Conservation (phyloP, 2,329 filamentous ascomycete genomes). For the Ilyonectria mors-panacis region DNA sequence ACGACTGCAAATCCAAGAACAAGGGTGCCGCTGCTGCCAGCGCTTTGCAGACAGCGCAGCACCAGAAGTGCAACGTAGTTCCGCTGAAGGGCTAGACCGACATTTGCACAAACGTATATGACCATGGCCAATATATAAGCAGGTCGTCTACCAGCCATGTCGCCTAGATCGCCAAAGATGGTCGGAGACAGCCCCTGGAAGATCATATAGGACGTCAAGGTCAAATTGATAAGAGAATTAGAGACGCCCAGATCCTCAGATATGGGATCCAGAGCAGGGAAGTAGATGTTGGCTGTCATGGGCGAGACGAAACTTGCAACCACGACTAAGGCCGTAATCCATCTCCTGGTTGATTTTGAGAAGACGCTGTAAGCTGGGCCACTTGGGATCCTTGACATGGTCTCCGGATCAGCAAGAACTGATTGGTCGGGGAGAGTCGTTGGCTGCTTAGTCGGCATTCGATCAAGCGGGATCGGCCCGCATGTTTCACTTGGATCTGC, state of each 20-base stretch:
- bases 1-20: slow-evolving; percentile 80
- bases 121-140: slow-evolving; percentile 71
- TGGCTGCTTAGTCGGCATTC: slow-evolving; percentile 14
- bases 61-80: slow-evolving; percentile 72
- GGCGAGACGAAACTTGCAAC: slow-evolving; percentile 69
- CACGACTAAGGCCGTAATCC: slow-evolving; percentile 68
- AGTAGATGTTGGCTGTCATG: slow-evolving; percentile 72
- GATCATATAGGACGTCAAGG: slow-evolving; percentile 74
- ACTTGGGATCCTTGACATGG: slow-evolving; percentile 38
- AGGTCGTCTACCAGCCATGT: slow-evolving; percentile 72
- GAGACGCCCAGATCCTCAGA: slow-evolving; percentile 58
- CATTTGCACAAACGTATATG: slow-evolving; percentile 72
- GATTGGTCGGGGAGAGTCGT: slow-evolving; percentile 18
- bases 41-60: slow-evolving; percentile 74
- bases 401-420: slow-evolving; percentile 39
- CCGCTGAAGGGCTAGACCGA: slow-evolving; percentile 71
- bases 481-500: slow-evolving; percentile 18
- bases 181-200: slow-evolving; percentile 74
- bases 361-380: slow-evolving; percentile 50
- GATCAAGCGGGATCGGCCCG: slow-evolving; percentile 19
- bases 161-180: slow-evolving; percentile 73
- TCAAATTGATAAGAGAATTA: slow-evolving; percentile 61
- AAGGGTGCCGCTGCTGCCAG: slow-evolving; percentile 78
- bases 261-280: slow-evolving; percentile 59
- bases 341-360: slow-evolving; percentile 60